Base-by-base conservation (phyloP, 371 early-diverging fungal species). In the Mortierella sp. region DNA sequence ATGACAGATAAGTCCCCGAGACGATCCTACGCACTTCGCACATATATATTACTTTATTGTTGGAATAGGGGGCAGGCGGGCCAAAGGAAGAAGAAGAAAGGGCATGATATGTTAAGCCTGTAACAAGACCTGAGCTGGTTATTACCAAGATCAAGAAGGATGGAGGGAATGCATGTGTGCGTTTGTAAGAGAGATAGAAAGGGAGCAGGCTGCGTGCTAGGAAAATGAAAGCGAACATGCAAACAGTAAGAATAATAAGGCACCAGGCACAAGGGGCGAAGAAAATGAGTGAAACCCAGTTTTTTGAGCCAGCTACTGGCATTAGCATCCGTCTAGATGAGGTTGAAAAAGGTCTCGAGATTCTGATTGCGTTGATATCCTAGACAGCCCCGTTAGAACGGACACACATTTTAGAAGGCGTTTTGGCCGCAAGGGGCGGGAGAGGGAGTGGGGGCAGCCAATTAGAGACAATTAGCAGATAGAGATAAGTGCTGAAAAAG, bases 11-110 rank as follows among this genome's bases (percentile, higher is more conserved):
- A 30, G 34, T 21, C 12, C 46, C 9, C 9, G 1, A 31, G 30
- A 52, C 14, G 2, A 21, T 32, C 7, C 34, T 6, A 37, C 6
- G 15, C 43, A 7, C 37, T 30, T 39, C 15, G n/a, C n/a, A n/a
- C n/a, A n/a, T n/a, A n/a, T n/a, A 2, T 46, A 49, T 59, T 71
- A 71, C 71, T 53, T 71, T 71, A 60, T 63, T 70, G 26, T 60
- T 71, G 43, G 54, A 59, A 27, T 50, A 60, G 24, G 55, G 41
- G 71, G 50, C 15, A 44, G 46, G 21, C 26, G 57, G 34, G 60
- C 37, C 32, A 64, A 56, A 27, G 60, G 26, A 23, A 44, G 56
- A 21, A 60, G 51, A 34, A 60, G 53, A 43, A 44, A 72, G 14
- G 57, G 32, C 57, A 56, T 70, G 23, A 19, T 43, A n/a, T 39